Evolutionary conservation across 345 rosid genomes (phyloP).

Genomic region (Pelargonium nanum): DNA sequence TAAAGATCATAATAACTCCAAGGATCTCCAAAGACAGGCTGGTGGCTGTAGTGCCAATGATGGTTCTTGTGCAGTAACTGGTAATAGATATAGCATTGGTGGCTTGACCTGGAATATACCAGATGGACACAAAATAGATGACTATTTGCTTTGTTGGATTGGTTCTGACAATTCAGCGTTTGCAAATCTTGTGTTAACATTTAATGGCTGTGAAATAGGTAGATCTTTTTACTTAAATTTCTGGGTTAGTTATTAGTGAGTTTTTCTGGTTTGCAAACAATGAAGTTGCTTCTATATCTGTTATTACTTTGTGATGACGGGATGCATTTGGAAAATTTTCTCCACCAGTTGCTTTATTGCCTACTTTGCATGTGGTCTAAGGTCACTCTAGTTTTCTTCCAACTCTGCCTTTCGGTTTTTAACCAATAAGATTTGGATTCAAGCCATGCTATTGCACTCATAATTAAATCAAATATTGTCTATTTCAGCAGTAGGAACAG

Average conservation of each 20-base stretch:
- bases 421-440: neutral
- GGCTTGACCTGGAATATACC: constrained; percentile 76
- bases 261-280: neutral
- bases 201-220: constrained; percentile 82
- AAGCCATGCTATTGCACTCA: neutral
- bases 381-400: neutral
- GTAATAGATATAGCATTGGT: constrained; percentile 39
- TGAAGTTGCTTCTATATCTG: neutral
- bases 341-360: neutral
- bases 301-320: neutral
- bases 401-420: neutral
- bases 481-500: too few species aligned
- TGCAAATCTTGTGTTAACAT: constrained; percentile 67
- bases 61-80: constrained; percentile 16
- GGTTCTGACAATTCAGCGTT: constrained; percentile 76
- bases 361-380: constrained; percentile 2
- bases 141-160: constrained; percentile 62
- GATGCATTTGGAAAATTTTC: neutral
- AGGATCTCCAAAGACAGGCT: constrained; percentile 20
- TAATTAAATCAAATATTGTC: too few species aligned
- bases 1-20: constrained; percentile 17
- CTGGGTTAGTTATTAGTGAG: neutral
- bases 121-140: constrained; percentile 51
- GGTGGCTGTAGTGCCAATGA: constrained; percentile 13
- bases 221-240: constrained; percentile 6